Evolutionary conservation across 23 red algal species (phyloP), one percentile per base, ranked within the genome.

Genomic region (Chondrus crispus): DNA sequence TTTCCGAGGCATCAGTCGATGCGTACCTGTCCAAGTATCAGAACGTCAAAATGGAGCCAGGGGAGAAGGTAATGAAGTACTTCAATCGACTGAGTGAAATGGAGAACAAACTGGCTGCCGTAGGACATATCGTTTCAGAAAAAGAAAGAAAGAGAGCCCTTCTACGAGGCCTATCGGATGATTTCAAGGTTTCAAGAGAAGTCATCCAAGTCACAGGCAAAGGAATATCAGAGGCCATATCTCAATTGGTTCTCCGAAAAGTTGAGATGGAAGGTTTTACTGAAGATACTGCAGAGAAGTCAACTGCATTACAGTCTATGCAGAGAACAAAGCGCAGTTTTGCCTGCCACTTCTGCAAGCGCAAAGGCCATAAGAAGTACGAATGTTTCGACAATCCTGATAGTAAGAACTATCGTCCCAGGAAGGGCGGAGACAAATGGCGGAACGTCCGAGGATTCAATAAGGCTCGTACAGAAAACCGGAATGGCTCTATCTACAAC

Each of bases 301-400:
- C 16, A 32, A 64, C 26, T 30, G n/a, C n/a, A n/a, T n/a, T n/a
- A n/a, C n/a, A n/a, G n/a, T n/a, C n/a, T n/a, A n/a, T n/a, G n/a
- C n/a, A n/a, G n/a, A n/a, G n/a, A n/a, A n/a, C n/a, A n/a, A 16
- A 19, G 7, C 24, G 58, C 26, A 30, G 24, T 5, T 64, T 9
- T 64, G 58, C 24, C 35, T 89, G 69, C 32, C 18, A 79, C 36
- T 39, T 64, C 32, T 89, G 85, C 35, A 70, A 70, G 6, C 48
- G 73, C 4, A 24, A 39, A 10, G 37, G 37, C 4, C 85, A 89
- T 58, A 89, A 46, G 19, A 80, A 44, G 57, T 54, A 19, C 2
- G 41, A 90, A 32, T 90, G 86, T 36, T 90, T 40, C 40, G 74
- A 90, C 55, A 80, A 90, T 36, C 86, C 86, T 16, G 74, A 63